Conservation (phyloP, 2,329 filamentous ascomycete genomes). For the Hysterium pulicare region DNA sequence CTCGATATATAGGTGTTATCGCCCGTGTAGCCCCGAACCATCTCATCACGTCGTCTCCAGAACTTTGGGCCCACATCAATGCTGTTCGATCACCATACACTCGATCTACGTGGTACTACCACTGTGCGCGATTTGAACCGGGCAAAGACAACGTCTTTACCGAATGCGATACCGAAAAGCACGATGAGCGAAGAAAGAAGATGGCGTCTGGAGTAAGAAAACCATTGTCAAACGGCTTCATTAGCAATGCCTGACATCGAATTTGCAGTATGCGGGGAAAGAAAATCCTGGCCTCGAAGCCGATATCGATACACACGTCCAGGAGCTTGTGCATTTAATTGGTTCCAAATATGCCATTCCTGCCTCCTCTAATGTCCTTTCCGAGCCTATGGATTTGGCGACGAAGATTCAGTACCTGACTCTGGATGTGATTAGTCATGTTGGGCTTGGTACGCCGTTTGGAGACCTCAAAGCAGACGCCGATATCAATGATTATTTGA, state of each 20-base stretch:
- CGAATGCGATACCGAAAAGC: constrained; percentile 45
- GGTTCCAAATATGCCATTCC: constrained; percentile 39
- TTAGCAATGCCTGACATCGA: background rate
- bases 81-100: constrained; percentile 39
- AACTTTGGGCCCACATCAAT: constrained; percentile 44
- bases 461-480: constrained; percentile 49
- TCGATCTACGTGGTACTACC: constrained; percentile 27
- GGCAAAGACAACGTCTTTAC: constrained; percentile 51
- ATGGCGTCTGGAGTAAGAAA: constrained; percentile 43
- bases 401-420: constrained; percentile 51
- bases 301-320: constrained; percentile 46
- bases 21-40: constrained; percentile 47
- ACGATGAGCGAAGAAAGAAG: constrained; percentile 40
- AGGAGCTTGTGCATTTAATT: constrained; percentile 46
- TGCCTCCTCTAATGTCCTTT: constrained; percentile 15
- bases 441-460: constrained; percentile 51
- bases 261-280: constrained; percentile 44
- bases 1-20: constrained; percentile 25
- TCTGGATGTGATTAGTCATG: constrained; percentile 52
- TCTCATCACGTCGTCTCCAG: constrained; percentile 46
- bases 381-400: constrained; percentile 44
- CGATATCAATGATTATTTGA: constrained; percentile 44
- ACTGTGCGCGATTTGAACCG: constrained; percentile 47
- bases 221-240: background rate
- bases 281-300: constrained; percentile 50